Conservation (phyloP, 352 stramenopile genomes). For the Pythium inflatum region DNA sequence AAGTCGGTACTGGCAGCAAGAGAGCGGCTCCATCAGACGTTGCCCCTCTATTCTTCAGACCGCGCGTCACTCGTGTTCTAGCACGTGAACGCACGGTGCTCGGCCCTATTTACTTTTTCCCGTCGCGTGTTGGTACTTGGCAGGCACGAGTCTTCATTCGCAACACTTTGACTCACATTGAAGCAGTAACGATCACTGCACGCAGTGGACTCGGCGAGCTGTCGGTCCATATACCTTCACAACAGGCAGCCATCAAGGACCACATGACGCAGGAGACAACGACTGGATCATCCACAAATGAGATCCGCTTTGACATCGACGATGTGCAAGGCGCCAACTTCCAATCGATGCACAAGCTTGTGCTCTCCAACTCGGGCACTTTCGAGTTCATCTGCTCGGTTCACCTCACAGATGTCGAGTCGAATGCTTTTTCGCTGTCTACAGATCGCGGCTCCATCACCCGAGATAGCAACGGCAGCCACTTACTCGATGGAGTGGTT, state of each 20-base stretch:
- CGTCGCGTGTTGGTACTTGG: conserved; percentile 41
- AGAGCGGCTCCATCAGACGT: conserved; percentile 43
- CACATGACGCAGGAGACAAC: neutral
- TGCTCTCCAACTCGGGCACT: neutral
- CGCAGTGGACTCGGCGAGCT: conserved; percentile 49
- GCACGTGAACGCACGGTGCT: conserved; percentile 36
- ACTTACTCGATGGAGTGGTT: neutral
- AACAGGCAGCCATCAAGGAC: neutral
- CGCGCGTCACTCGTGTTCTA: conserved; percentile 18
- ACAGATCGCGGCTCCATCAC: neutral
- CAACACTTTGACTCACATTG: conserved; percentile 71
- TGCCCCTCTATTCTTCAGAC: conserved; percentile 35
- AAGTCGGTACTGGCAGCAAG: too few relatives aligned
- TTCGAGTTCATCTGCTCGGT: neutral
- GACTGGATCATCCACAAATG: neutral
- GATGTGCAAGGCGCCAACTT: too few relatives aligned
- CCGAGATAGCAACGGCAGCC: neutral
- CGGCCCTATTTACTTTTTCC: conserved; percentile 71
- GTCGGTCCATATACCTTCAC: conserved; percentile 12
- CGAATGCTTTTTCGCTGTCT: neutral
- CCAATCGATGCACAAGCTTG: too few relatives aligned
- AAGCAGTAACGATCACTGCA: conserved; percentile 44
- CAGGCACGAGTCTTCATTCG: conserved; percentile 50
- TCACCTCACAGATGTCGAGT: neutral
- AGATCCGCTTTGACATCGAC: neutral